phyloP scores from a whole-genome alignment of 2,329 filamentous ascomycete genomes.

The Myotisia sp. region DNA sequence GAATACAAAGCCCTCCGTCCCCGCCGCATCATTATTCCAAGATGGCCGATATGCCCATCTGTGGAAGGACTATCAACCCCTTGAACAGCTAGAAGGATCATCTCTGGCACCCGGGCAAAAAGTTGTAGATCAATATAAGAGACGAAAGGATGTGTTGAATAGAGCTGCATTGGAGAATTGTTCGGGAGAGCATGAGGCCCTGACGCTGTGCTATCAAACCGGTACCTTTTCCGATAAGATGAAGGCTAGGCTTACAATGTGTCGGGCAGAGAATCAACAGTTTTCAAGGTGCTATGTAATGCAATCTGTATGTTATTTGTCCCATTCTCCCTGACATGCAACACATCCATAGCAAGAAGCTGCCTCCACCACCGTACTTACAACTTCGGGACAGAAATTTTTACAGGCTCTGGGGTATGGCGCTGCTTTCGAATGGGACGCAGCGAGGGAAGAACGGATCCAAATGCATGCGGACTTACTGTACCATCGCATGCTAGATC shows the following conservation, averaged over 20 bases:
- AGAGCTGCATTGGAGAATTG: slow-evolving; percentile 85
- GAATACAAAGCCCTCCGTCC: slow-evolving; percentile 21
- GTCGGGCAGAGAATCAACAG: slow-evolving; percentile 56
- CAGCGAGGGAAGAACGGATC: slow-evolving; percentile 66
- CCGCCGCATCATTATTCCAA: slow-evolving; percentile 45
- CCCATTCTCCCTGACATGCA: no score
- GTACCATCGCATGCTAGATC: slow-evolving; percentile 72
- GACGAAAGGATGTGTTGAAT: slow-evolving; percentile 63
- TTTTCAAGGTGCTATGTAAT: slow-evolving; percentile 82
- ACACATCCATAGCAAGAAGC: background rate
- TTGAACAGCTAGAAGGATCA: slow-evolving; percentile 52
- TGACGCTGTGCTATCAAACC: slow-evolving; percentile 65
- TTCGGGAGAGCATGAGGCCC: slow-evolving; percentile 67
- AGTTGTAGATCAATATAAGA: slow-evolving; percentile 71
- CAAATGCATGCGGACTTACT: slow-evolving; percentile 92
- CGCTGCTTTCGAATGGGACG: slow-evolving; percentile 48
- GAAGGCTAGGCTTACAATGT: slow-evolving; percentile 53
- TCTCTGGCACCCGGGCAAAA: slow-evolving; percentile 68
- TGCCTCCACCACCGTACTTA: no score
- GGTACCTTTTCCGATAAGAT: slow-evolving; percentile 51
- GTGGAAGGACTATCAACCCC: slow-evolving; percentile 80
- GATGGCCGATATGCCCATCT: slow-evolving; percentile 70
- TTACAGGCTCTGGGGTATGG: slow-evolving; percentile 83
- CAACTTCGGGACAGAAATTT: no score
- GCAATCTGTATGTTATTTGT: slow-evolving; percentile 54